Percentiles rank a stretch among this genome's conserved stretches.
These are phyloP conservation scores for Centella asiatica DNA, from an alignment of 129 eudicot species.

Conservation along the genomic window DNA sequence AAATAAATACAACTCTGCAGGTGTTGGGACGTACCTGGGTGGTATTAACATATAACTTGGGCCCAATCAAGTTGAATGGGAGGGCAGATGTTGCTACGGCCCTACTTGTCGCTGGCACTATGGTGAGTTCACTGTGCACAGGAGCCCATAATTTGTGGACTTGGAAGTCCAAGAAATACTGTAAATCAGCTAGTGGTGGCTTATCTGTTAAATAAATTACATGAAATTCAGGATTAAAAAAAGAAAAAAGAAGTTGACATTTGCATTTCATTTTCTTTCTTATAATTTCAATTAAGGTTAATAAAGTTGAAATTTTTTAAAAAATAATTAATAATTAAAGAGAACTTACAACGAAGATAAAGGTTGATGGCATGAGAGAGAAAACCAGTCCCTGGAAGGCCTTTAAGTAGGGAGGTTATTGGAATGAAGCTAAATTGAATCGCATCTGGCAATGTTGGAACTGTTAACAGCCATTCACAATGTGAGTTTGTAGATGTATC, in stretches of 20 bases:
- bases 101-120: conserved; percentile 63
- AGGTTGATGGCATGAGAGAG: conserved; percentile 87
- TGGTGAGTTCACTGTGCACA: conserved; percentile 62
- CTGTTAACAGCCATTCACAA: conserved; percentile 79
- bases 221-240: not conserved
- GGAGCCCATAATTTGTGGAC: conserved; percentile 86
- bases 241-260: not conserved
- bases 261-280: too few relatives aligned
- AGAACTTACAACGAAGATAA: conserved; percentile 69
- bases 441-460: conserved; percentile 71
- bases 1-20: too few relatives aligned
- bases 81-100: conserved; percentile 42
- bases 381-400: conserved; percentile 78
- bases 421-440: conserved; percentile 76
- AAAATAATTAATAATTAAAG: too few relatives aligned
- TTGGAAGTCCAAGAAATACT: conserved; percentile 89
- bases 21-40: conserved; percentile 42
- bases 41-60: conserved; percentile 71
- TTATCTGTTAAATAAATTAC: conserved; percentile 47
- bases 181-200: conserved; percentile 68
- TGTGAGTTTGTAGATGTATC: conserved; percentile 51
- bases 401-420: conserved; percentile 73
- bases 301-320: too few relatives aligned
- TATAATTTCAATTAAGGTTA: too few relatives aligned
- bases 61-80: conserved; percentile 63